A percentile compares a stretch with the other conserved stretches of the same genome.
phyloP scores from a whole-genome alignment of 2,329 filamentous ascomycete species.

The Calonectria montana region DNA sequence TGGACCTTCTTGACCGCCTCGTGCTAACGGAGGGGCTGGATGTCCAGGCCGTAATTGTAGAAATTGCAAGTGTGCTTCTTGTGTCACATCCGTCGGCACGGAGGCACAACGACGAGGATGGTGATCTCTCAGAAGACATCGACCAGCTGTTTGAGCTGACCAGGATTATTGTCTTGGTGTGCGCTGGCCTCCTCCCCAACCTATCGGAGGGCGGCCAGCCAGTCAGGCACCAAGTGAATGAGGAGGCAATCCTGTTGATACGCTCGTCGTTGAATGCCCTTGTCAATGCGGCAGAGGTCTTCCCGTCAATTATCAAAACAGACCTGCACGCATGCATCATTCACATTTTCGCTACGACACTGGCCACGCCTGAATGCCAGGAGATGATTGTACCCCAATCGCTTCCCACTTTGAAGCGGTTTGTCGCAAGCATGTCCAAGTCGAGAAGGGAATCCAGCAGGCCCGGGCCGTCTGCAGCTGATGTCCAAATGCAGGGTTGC shows the following conservation, averaged over 20 bases:
- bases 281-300: slow-evolving; percentile 94
- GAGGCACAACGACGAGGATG: slow-evolving; percentile 65
- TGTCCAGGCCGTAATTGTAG: slow-evolving; percentile 91
- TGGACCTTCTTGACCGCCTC: slow-evolving; percentile 93
- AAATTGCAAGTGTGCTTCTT: slow-evolving; percentile 91
- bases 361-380: slow-evolving; percentile 87
- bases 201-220: slow-evolving; percentile 74
- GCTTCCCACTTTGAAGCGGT: slow-evolving; percentile 90
- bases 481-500: slow-evolving; percentile 82
- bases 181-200: slow-evolving; percentile 89
- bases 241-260: slow-evolving; percentile 86
- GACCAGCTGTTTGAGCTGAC: slow-evolving; percentile 98
- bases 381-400: slow-evolving; percentile 89
- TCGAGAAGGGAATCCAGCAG: slow-evolving; percentile 52
- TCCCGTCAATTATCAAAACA: slow-evolving; percentile 95
- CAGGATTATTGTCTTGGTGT: slow-evolving; percentile 92
- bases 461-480: slow-evolving; percentile 62
- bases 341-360: slow-evolving; percentile 94
- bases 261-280: slow-evolving; percentile 85
- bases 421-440: slow-evolving; percentile 79
- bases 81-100: slow-evolving; percentile 91
- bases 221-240: slow-evolving; percentile 82
- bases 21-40: slow-evolving; percentile 91
- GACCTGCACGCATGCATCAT: slow-evolving; percentile 97
- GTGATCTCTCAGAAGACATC: slow-evolving; percentile 93